A percentile compares a stretch with the other conserved stretches of the same genome.
phyloP scores from a whole-genome alignment of 2,329 filamentous ascomycete genomes.

The Alternaria sp. region DNA sequence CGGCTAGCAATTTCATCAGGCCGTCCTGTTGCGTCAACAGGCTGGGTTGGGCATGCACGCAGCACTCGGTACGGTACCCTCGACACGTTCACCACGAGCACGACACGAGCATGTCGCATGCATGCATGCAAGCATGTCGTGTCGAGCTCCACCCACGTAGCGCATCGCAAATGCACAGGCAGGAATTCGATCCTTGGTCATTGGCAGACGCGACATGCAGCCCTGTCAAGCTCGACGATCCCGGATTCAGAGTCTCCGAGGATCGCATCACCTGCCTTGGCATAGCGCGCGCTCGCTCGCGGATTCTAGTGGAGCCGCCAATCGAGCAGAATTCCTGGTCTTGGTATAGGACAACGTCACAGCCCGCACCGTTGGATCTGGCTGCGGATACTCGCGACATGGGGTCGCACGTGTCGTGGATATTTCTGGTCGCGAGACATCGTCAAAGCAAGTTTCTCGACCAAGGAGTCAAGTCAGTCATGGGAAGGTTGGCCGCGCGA shows the following conservation, averaged over 20 bases:
- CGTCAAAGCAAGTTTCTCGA: not conserved
- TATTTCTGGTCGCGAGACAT: not conserved
- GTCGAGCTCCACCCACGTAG: constrained; percentile 1
- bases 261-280: constrained; percentile 22
- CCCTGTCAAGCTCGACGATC: constrained; percentile 20
- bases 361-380: constrained; percentile 5
- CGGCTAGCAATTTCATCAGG: constrained; percentile 12
- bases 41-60: constrained; percentile 35
- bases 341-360: constrained; percentile 5
- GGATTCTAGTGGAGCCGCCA: constrained; percentile 7
- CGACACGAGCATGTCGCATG: not conserved
- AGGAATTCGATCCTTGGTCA: constrained; percentile 6
- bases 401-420: not conserved
- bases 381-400: constrained; percentile 1
- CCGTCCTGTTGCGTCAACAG: not conserved
- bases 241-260: constrained; percentile 20
- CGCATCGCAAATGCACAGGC: not conserved
- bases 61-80: constrained; percentile 7
- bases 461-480: not conserved
- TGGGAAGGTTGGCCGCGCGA: not conserved
- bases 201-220: constrained; percentile 9
- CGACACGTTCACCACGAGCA: constrained; percentile 7
- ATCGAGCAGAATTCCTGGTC: constrained; percentile 9
- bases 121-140: not conserved
- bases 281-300: constrained; percentile 6